A percentile compares a stretch with the other conserved stretches of the same genome.
Evolutionary conservation across 139 green algal species (phyloP).

Genomic region (Chlorella sp.): DNA sequence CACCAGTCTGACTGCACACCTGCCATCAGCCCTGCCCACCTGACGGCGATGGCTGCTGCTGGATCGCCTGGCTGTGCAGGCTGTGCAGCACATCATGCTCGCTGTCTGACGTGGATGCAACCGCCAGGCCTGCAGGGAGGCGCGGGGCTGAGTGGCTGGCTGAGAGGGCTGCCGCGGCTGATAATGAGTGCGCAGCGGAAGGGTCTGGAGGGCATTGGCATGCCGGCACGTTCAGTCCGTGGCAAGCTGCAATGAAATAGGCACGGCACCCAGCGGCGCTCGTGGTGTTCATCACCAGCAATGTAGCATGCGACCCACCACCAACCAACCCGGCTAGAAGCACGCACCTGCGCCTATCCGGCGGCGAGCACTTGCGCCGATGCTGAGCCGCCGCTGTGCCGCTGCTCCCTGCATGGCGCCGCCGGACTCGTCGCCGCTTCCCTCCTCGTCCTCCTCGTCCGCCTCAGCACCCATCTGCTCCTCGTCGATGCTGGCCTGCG

Average conservation of each 20-base stretch:
- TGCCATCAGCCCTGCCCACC: background rate
- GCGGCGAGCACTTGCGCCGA: background rate
- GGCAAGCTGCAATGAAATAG: no score
- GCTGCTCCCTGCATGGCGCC: background rate
- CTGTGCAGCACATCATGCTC: slow-evolving; percentile 17
- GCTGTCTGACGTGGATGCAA: slow-evolving; percentile 4
- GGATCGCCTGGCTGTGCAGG: slow-evolving; percentile 20
- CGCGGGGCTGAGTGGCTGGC: no score
- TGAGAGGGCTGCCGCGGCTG: no score
- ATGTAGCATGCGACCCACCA: no score
- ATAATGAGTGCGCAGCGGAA: no score
- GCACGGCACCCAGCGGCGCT: no score
- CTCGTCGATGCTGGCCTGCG: background rate
- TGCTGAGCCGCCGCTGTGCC: slow-evolving; percentile 3
- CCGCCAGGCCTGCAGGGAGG: background rate
- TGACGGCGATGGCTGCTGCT: background rate
- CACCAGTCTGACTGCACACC: no score
- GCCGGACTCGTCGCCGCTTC: background rate
- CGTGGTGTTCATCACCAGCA: no score
- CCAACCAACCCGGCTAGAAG: no score
- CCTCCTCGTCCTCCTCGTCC: background rate
- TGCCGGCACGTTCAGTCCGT: no score
- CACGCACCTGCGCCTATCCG: no score
- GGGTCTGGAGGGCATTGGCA: no score
- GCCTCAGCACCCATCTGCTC: background rate